These are phyloP conservation scores for Ilex aquifolium DNA, from an alignment of 257 asterid species.

Conservation along the genomic window DNA sequence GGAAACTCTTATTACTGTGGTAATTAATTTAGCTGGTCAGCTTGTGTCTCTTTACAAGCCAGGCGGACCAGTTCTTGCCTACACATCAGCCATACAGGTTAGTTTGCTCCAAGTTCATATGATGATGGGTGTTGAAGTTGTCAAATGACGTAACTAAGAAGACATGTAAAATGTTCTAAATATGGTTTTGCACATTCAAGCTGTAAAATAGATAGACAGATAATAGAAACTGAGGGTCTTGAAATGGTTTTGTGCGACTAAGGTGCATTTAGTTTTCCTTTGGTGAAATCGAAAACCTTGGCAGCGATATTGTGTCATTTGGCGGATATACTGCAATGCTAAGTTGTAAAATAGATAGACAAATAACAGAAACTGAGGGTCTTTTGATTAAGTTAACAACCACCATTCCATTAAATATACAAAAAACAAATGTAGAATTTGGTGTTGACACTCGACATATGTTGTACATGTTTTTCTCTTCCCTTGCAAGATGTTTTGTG, in stretches of 20 bases:
- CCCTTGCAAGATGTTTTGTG: conserved; percentile 2
- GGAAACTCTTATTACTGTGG: conserved; percentile 79
- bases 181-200: background rate
- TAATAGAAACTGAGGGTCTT: too few species aligned
- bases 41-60: conserved; percentile 82
- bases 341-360: too few species aligned
- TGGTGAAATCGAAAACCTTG: too few species aligned
- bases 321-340: too few species aligned
- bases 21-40: conserved; percentile 65
- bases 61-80: conserved; percentile 79
- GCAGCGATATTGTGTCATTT: too few species aligned
- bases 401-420: too few species aligned
- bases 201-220: too few species aligned
- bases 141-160: background rate
- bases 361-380: too few species aligned
- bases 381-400: too few species aligned
- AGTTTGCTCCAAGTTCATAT: conserved; percentile 10
- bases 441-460: conserved; percentile 12
- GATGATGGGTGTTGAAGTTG: background rate
- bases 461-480: conserved; percentile 30
- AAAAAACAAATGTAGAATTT: background rate
- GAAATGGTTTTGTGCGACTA: too few species aligned
- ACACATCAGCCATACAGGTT: conserved; percentile 69
- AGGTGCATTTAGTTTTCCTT: too few species aligned
- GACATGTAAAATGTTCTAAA: background rate